phyloP scores from a whole-genome alignment of 306 rosid species.

The Luffa acutangula region DNA sequence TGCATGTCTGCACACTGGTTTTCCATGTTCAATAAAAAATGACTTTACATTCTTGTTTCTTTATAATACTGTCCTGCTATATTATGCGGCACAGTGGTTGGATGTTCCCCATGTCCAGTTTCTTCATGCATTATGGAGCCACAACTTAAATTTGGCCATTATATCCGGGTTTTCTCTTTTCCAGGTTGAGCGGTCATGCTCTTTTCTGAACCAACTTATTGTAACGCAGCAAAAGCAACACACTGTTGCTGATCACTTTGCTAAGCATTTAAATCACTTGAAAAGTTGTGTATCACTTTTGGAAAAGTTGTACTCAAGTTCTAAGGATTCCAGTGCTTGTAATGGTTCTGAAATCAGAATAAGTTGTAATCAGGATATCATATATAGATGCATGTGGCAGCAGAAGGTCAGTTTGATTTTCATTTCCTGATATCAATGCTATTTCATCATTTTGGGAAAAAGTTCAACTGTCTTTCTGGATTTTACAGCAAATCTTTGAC shows the following conservation, averaged over 20 bases:
- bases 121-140: not conserved
- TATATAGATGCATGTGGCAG: conserved; percentile 73
- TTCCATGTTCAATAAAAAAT: not conserved
- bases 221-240: conserved; percentile 67
- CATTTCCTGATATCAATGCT: not conserved
- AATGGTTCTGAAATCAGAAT: conserved; percentile 23
- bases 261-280: conserved; percentile 45
- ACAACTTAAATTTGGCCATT: not conserved
- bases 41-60: not conserved
- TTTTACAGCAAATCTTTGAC: conserved; percentile 72
- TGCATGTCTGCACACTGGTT: not conserved
- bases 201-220: conserved; percentile 62
- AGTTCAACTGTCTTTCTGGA: conserved; percentile 7
- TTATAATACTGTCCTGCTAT: not conserved
- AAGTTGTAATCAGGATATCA: conserved; percentile 37
- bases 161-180: conserved; percentile 8
- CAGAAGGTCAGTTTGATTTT: conserved; percentile 44
- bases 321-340: conserved; percentile 21
- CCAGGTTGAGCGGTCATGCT: conserved; percentile 54
- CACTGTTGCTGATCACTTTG: conserved; percentile 40
- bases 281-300: conserved; percentile 40
- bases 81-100: not conserved
- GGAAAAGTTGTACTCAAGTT: conserved; percentile 37
- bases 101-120: not conserved
- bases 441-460: conserved; percentile 5